Conservation (phyloP, 495 filamentous ascomycete species). For the Aspergillus campestris region DNA sequence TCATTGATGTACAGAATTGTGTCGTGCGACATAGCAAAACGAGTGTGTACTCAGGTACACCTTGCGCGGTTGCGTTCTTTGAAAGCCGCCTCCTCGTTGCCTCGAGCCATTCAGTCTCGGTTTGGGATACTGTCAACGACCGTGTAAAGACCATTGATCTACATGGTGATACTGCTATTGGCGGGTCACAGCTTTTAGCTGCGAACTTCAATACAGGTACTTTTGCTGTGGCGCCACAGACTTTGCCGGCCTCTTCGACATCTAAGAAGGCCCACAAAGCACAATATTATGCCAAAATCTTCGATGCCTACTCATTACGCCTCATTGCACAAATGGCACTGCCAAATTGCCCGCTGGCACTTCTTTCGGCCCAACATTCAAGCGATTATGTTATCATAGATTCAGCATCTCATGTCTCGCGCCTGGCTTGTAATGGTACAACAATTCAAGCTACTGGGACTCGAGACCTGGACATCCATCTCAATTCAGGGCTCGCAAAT, state of each 20-base stretch:
- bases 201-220: constrained; percentile 29
- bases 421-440: constrained; percentile 52
- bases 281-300: constrained; percentile 22
- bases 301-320: constrained; percentile 28
- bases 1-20: constrained; percentile 30
- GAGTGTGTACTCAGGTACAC: constrained; percentile 23
- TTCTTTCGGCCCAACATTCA: constrained; percentile 36
- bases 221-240: constrained; percentile 23
- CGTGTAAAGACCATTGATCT: constrained; percentile 22
- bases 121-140: constrained; percentile 39
- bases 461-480: constrained; percentile 25
- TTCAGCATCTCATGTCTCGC: constrained; percentile 23
- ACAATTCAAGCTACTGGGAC: constrained; percentile 43
- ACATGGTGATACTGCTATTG: constrained; percentile 1
- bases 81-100: constrained; percentile 29
- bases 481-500: constrained; percentile 40
- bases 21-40: constrained; percentile 25
- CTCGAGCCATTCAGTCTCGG: constrained; percentile 25
- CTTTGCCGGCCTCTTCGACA: neutral
- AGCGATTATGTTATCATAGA: constrained; percentile 52
- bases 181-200: constrained; percentile 20
- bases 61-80: constrained; percentile 25
- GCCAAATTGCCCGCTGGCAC: constrained; percentile 19
- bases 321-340: constrained; percentile 22
- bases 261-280: constrained; percentile 19